phyloP scores from a whole-genome alignment of 345 rosid genomes.

The Iberis pinnata region DNA sequence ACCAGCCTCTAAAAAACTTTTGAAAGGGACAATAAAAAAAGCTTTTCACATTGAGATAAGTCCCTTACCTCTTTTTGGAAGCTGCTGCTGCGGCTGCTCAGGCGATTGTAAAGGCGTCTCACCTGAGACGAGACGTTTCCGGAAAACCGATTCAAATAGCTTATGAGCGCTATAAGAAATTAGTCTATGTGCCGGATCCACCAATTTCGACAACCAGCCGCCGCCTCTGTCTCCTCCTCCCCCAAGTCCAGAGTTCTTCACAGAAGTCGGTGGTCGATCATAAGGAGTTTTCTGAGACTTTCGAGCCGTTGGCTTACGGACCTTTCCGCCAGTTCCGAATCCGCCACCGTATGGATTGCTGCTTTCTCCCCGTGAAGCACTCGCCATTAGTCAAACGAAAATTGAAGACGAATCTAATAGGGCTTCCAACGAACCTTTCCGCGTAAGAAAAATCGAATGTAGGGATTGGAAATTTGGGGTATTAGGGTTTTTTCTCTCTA shows the following conservation, averaged over 20 bases:
- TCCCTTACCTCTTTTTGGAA: constrained; percentile 39
- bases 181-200: constrained; percentile 87
- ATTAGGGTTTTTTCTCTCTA: constrained; percentile 51
- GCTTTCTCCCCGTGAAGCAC: constrained; percentile 40
- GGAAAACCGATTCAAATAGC: constrained; percentile 69
- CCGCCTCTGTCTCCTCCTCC: constrained; percentile 22
- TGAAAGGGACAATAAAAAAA: too few relatives aligned
- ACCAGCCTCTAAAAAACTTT: too few relatives aligned
- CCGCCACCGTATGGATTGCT: constrained; percentile 36
- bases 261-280: constrained; percentile 51
- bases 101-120: constrained; percentile 23
- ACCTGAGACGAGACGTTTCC: constrained; percentile 54
- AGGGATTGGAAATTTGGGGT: not conserved
- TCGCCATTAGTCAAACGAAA: constrained; percentile 38
- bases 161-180: constrained; percentile 66
- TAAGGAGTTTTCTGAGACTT: constrained; percentile 60
- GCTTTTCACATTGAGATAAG: not conserved
- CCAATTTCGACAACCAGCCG: constrained; percentile 79
- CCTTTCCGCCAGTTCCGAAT: constrained; percentile 60
- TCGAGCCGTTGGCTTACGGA: constrained; percentile 54
- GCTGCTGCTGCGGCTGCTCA: constrained; percentile 22
- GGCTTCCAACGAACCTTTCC: constrained; percentile 34
- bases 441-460: constrained; percentile 22
- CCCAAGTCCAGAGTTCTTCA: constrained; percentile 36
- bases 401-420: too few relatives aligned